Evolutionary conservation across 73 alveolate genomes (phyloP), one percentile per base, ranked within the genome.

Genomic region (Symbiodinium natans): DNA sequence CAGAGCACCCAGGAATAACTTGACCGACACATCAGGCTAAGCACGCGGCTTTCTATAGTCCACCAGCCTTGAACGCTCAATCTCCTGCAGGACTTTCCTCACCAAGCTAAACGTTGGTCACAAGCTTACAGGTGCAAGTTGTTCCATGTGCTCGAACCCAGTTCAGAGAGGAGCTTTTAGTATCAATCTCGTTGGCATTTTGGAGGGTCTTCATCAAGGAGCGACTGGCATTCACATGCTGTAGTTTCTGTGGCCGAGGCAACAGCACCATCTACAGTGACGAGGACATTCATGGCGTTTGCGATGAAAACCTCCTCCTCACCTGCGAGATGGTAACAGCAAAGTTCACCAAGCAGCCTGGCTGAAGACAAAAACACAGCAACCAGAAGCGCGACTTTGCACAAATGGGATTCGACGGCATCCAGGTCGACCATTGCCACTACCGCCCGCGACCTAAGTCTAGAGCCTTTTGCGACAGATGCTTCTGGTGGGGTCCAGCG

Each of bases 251-350:
- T 34, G 5, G 38, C 33, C 27, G 17, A 89, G 95, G 95, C 33
- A 40, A 89, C 36, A 89, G 75, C 75, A 68, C 75, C 95, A 89
- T 89, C 74, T 89, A 89, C 95, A 63, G 39, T 29, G 95, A 89
- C 43, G 95, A 59, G 74, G 95, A 89, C 74, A 89, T 89, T n/a
- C 86, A 82, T 36, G 95, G 95, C 27, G 86, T 83, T 5, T 89
- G 95, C 73, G 95, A 89, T 63, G 87, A 82, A 23, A 89, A 89
- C 86, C 74, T 82, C 43, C 23, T 89, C 34, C 86, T 89, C 48
- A 89, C 95, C 48, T 89, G 95, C 36, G 75, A 89, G 56, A 34
- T 89, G 95, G 95, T 89, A 7, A 39, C 95, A 2, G 95, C 68
- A 38, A 89, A 59, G 46, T 89, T 89, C 42, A 59, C 82, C 43